phyloP scores from a whole-genome alignment of 768 basidiomycete species.

The Nevesoporus exiguus region DNA sequence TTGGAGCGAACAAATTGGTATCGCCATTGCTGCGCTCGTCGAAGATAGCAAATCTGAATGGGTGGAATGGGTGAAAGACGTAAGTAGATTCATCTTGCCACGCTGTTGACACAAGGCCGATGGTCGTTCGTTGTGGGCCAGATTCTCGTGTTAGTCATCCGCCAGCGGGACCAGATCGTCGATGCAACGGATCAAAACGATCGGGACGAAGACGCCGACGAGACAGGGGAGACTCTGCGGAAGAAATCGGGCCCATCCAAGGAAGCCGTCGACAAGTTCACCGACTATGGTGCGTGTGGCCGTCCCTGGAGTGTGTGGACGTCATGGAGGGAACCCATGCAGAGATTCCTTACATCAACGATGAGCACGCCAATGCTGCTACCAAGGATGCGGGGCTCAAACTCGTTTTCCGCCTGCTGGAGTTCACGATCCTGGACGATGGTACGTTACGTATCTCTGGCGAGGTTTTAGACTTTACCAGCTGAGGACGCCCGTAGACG shows the following conservation, averaged over 20 bases:
- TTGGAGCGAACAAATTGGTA: slow-evolving; percentile 87
- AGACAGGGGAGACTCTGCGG: slow-evolving; percentile 31
- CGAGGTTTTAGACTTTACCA: neutral
- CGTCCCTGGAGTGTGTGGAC: neutral
- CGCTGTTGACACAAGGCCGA: slow-evolving; percentile 20
- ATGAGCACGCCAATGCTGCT: slow-evolving; percentile 74
- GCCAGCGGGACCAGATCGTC: slow-evolving; percentile 55
- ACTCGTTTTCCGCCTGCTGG: slow-evolving; percentile 76
- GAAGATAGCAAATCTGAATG: slow-evolving; percentile 61
- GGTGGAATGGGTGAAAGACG: slow-evolving; percentile 80
- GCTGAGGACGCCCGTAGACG: slow-evolving; percentile 38
- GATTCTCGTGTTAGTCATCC: slow-evolving; percentile 62
- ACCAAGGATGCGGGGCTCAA: slow-evolving; percentile 78
- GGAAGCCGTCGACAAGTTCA: slow-evolving; percentile 65
- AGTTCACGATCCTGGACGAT: slow-evolving; percentile 65
- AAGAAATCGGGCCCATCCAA: slow-evolving; percentile 48
- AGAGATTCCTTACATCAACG: slow-evolving; percentile 76
- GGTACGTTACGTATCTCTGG: slow-evolving; percentile 40
- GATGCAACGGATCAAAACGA: slow-evolving; percentile 52
- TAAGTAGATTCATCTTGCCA: slow-evolving; percentile 39
- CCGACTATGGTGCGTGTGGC: slow-evolving; percentile 63
- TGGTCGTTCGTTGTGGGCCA: slow-evolving; percentile 27
- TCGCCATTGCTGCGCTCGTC: slow-evolving; percentile 71
- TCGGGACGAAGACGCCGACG: slow-evolving; percentile 37
- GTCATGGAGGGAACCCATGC: slow-evolving; percentile 7